Evolutionary conservation across 495 filamentous ascomycete genomes (phyloP).

Genomic region (Emericellopsis terricola): DNA sequence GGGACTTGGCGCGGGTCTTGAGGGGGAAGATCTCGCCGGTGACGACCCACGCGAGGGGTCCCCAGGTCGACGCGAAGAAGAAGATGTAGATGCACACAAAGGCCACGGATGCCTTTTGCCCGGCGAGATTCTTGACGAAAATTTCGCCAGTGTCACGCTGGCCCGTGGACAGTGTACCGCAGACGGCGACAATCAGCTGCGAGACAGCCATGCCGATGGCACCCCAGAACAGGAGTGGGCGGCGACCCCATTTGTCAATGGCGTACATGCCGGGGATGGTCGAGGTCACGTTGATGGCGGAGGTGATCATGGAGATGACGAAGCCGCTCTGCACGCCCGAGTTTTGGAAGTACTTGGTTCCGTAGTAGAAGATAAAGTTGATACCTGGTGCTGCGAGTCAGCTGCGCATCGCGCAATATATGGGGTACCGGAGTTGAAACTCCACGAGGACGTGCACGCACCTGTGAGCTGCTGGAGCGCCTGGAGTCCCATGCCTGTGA

Average conservation of each 20-base stretch:
- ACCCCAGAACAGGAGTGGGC: conserved; percentile 49
- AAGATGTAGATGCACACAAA: conserved; percentile 63
- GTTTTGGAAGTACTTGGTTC: conserved; percentile 47
- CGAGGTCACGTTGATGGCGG: conserved; percentile 54
- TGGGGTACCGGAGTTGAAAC: too few species aligned
- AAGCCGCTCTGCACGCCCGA: conserved; percentile 43
- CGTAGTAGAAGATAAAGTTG: conserved; percentile 44
- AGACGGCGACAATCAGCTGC: conserved; percentile 46
- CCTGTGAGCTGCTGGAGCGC: conserved; percentile 30
- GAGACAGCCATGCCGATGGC: conserved; percentile 52
- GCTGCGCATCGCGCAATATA: too few species aligned
- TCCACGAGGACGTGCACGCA: too few species aligned
- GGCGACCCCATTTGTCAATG: conserved; percentile 60
- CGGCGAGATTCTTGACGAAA: conserved; percentile 4
- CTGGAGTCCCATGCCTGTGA: conserved; percentile 46
- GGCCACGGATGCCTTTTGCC: conserved; percentile 34
- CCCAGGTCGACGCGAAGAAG: conserved; percentile 55
- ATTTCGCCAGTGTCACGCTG: conserved; percentile 4
- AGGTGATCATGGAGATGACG: conserved; percentile 55
- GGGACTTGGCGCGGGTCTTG: conserved; percentile 55
- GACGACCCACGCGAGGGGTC: conserved; percentile 56
- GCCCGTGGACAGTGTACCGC: conserved; percentile 21
- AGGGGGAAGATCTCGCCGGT: conserved; percentile 66
- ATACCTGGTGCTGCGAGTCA: too few species aligned
- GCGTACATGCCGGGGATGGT: conserved; percentile 48